Conservation (phyloP, 2,329 filamentous ascomycete species). For the Fusarium heterosporum region DNA sequence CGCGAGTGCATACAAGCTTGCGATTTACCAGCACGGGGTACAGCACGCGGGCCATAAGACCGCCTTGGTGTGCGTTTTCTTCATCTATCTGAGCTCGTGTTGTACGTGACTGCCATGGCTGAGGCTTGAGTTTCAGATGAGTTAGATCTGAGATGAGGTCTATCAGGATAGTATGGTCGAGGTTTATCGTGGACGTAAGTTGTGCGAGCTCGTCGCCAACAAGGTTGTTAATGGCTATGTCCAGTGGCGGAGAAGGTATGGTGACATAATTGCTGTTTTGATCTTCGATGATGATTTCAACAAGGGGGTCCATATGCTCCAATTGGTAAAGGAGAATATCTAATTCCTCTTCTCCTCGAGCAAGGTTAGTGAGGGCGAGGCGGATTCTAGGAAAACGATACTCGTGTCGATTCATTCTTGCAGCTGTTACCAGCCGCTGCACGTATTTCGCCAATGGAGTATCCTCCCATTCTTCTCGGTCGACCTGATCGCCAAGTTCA, state of each 20-base stretch:
- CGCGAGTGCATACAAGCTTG: constrained; percentile 53
- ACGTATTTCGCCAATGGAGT: constrained; percentile 50
- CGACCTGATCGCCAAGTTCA: constrained; percentile 47
- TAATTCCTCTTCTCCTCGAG: constrained; percentile 45
- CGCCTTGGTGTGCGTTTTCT: constrained; percentile 46
- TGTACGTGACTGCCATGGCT: constrained; percentile 51
- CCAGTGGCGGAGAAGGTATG: constrained; percentile 40
- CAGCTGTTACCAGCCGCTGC: constrained; percentile 52
- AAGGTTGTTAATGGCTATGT: constrained; percentile 48
- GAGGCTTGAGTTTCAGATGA: constrained; percentile 50
- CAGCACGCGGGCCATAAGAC: constrained; percentile 51
- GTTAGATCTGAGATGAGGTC: constrained; percentile 57
- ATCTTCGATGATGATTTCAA: constrained; percentile 52
- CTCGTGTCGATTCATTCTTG: constrained; percentile 52
- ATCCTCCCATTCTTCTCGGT: constrained; percentile 52
- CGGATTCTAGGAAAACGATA: constrained; percentile 53
- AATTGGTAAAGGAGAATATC: constrained; percentile 51
- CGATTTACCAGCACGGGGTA: constrained; percentile 52
- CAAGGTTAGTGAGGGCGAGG: constrained; percentile 52
- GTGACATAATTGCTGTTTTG: constrained; percentile 45
- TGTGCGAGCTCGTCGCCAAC: constrained; percentile 49
- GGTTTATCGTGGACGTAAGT: constrained; percentile 54
- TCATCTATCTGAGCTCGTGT: constrained; percentile 53
- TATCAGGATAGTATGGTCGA: constrained; percentile 57
- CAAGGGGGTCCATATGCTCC: constrained; percentile 46